These are phyloP conservation scores for Populus hybrid DNA, from an alignment of 441 rosid genomes.

Conservation along the genomic window DNA sequence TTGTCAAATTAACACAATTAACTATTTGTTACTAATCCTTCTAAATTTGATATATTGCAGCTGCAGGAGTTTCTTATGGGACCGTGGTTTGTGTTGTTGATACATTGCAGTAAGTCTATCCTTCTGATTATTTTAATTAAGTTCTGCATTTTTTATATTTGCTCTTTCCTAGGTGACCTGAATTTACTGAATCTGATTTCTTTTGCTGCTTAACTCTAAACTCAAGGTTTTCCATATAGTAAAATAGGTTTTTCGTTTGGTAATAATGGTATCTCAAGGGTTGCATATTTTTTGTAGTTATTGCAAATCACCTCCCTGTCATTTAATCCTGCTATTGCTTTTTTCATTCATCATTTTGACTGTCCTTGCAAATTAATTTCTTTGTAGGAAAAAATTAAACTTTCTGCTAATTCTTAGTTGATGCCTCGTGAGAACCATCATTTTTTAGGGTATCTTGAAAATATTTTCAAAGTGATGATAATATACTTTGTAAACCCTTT, in stretches of 20 bases:
- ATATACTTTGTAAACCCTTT: background rate
- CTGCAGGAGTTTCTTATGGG: constrained; percentile 70
- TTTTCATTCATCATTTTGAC: background rate
- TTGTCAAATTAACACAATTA: background rate
- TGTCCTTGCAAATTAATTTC: background rate
- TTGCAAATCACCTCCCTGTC: too few relatives aligned
- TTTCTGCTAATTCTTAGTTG: background rate
- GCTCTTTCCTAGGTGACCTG: background rate
- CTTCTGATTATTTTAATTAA: background rate
- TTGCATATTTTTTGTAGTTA: too few relatives aligned
- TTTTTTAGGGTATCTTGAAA: too few relatives aligned
- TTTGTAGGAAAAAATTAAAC: background rate
- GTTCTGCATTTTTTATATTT: background rate
- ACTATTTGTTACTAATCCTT: constrained; percentile 13
- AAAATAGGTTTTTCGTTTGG: too few relatives aligned
- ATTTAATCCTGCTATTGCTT: background rate
- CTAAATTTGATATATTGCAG: constrained; percentile 42
- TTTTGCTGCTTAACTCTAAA: too few relatives aligned
- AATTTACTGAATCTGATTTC: too few relatives aligned
- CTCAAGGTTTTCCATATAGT: background rate
- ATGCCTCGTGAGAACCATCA: too few relatives aligned
- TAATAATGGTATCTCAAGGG: too few relatives aligned
- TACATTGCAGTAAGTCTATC: constrained; percentile 75
- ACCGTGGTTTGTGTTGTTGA: constrained; percentile 76
- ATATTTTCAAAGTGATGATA: background rate